Percentiles rank a stretch among this genome's conserved stretches.
Evolutionary conservation across 2,329 filamentous ascomycete species (phyloP).

Genomic region (Hypoxylon sp.): DNA sequence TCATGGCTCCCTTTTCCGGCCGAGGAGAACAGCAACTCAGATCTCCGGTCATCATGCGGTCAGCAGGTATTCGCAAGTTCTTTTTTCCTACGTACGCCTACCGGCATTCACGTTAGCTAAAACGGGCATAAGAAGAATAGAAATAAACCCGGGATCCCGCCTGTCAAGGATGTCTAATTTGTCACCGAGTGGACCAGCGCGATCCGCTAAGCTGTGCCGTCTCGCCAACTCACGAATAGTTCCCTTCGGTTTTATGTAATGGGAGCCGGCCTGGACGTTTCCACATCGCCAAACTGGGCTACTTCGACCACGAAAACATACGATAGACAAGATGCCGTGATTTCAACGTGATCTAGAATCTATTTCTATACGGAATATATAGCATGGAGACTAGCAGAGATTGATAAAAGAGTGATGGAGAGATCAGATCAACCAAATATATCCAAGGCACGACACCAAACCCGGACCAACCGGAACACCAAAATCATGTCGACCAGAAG

Average conservation of each 20-base stretch:
- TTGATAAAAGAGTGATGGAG: slow-evolving; percentile 11
- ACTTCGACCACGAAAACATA: slow-evolving; percentile 14
- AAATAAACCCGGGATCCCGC: not conserved
- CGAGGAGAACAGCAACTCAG: not conserved
- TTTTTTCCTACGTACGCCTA: not conserved
- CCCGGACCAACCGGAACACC: not conserved
- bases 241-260: slow-evolving; percentile 29
- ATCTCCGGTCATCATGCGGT: not conserved
- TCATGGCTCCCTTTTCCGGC: not conserved
- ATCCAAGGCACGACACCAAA: slow-evolving; percentile 8
- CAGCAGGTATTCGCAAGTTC: not conserved
- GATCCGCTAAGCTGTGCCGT: not conserved
- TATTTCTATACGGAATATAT: slow-evolving; percentile 8
- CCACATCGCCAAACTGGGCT: not conserved
- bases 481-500: not conserved
- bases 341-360: slow-evolving; percentile 5
- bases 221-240: not conserved
- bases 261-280: slow-evolving; percentile 14
- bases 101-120: slow-evolving; percentile 12
- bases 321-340: slow-evolving; percentile 10
- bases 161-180: slow-evolving; percentile 24
- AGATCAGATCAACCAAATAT: too few species aligned
- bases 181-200: slow-evolving; percentile 10
- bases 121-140: not conserved
- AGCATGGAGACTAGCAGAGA: not conserved